phyloP scores from a whole-genome alignment of 1,284 basidiomycete genomes.

The Tausonia pullulans region DNA sequence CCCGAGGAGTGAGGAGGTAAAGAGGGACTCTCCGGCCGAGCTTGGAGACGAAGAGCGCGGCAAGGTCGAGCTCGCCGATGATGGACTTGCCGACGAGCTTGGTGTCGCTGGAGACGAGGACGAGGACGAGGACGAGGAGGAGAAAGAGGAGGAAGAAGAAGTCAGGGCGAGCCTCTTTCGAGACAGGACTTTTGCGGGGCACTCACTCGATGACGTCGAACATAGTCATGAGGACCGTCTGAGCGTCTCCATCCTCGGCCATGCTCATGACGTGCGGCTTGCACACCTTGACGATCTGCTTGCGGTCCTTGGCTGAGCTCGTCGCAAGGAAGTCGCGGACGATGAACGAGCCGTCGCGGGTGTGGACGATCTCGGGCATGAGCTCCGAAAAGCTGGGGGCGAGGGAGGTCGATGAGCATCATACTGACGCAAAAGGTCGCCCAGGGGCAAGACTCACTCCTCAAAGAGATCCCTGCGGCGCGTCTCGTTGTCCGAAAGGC shows the following conservation, averaged over 20 bases:
- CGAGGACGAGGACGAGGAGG: neutral
- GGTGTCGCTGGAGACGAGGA: conserved; percentile 51
- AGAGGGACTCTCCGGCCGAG: conserved; percentile 59
- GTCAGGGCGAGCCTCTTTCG: neutral
- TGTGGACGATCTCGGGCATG: conserved; percentile 81
- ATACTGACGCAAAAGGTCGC: neutral
- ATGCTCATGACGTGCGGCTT: conserved; percentile 77
- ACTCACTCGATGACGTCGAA: conserved; percentile 73
- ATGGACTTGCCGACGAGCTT: conserved; percentile 71
- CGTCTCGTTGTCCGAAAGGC: conserved; percentile 30
- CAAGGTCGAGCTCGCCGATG: conserved; percentile 39
- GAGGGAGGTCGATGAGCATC: neutral
- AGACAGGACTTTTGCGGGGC: neutral
- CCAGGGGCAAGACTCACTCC: conserved; percentile 34
- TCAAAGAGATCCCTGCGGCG: conserved; percentile 55
- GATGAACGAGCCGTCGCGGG: conserved; percentile 73
- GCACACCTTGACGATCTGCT: conserved; percentile 71
- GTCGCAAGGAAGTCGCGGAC: conserved; percentile 69
- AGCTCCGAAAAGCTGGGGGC: conserved; percentile 57
- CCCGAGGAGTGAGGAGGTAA: conserved; percentile 67
- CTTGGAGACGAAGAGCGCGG: conserved; percentile 38
- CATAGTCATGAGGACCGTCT: conserved; percentile 74
- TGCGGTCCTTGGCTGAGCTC: conserved; percentile 79
- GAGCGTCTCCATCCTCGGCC: conserved; percentile 73
- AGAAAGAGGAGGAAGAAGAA: conserved; percentile 12